Evolutionary conservation across 306 rosid genomes (phyloP).

Genomic region (Cicer chorassanicum): DNA sequence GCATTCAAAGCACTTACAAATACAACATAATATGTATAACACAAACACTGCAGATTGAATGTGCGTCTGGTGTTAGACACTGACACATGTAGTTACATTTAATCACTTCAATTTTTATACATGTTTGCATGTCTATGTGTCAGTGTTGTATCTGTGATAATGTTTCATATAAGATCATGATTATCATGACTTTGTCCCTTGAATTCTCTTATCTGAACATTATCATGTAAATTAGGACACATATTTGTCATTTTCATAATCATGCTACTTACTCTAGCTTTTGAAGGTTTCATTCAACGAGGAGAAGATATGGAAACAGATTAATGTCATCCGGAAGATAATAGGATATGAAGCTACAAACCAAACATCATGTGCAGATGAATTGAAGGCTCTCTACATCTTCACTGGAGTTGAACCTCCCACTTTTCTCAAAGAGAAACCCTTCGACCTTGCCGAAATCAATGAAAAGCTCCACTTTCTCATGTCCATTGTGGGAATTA

Average conservation of each 20-base stretch:
- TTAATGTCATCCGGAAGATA: slow-evolving; percentile 54
- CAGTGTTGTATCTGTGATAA: too few relatives aligned
- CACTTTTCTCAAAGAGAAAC: slow-evolving; percentile 42
- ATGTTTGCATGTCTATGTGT: too few relatives aligned
- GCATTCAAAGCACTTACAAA: too few relatives aligned
- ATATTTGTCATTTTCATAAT: not conserved
- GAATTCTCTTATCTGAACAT: not conserved
- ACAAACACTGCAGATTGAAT: too few relatives aligned
- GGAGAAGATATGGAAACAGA: slow-evolving; percentile 59
- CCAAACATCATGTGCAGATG: slow-evolving; percentile 58
- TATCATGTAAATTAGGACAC: not conserved
- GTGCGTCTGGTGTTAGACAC: too few relatives aligned
- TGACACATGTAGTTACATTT: too few relatives aligned
- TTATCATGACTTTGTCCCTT: not conserved
- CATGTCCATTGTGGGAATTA: slow-evolving; percentile 80
- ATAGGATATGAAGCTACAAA: slow-evolving; percentile 62
- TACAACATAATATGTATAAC: too few relatives aligned
- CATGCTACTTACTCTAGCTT: slow-evolving; percentile 7
- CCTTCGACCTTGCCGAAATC: slow-evolving; percentile 50
- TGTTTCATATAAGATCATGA: not conserved
- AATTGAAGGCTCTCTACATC: slow-evolving; percentile 73
- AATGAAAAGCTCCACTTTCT: slow-evolving; percentile 63
- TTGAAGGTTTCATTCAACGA: slow-evolving; percentile 55
- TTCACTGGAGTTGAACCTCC: slow-evolving; percentile 80
- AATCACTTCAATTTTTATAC: too few relatives aligned